Base-by-base conservation (phyloP, 1,139 yeast genomes). In the Arxiozyma telluris region DNA sequence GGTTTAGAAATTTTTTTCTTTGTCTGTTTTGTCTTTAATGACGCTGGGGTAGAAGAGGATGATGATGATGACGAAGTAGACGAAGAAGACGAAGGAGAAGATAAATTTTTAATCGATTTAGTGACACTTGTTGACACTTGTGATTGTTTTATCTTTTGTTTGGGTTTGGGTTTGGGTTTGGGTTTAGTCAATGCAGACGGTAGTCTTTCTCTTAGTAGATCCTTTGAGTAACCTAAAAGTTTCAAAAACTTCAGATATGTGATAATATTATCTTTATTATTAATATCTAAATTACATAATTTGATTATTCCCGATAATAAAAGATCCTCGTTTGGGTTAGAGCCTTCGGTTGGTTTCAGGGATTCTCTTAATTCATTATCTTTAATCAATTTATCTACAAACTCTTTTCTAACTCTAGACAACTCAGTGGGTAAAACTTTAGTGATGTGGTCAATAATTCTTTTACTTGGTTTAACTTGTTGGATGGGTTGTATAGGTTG, bases 241-340 rank as follows among this genome's bases (percentile, higher is more conserved):
- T 53, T 53, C 23, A 59, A 53, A 7, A 59, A 46, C n/a, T 45
- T 49, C 17, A 54, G 45, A 47, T 58, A 58, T 11, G 62, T 54
- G 42, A 57, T 56, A 44, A 64, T 54, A 53, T 65, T 65, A 18
- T 62, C 66, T 34, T 52, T 52, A 50, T 60, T 55, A 9, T 63
- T 57, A 20, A 65, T 58, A 57, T 66, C 70, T 30, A 64, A 50
- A n/a, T 60, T 47, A 50, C 66, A 62, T 47, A 66, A 50, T 44
- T 64, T 60, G 3, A 57, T 57, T 41, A 66, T 55, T 1, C 58
- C 59, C 18, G 57, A 56, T 21, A 66, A 51, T 9, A 65, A 47
- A 25, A 50, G 50, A 39, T 52, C 53, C 22, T 53, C 50, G 30
- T 50, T 44, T 22, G 55, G 52, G 34, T 55, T 49, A 30, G 44